Percentiles rank a stretch among this genome's conserved stretches.
Evolutionary conservation across 2,329 filamentous ascomycete species (phyloP).

Genomic region (Apiospora rasikravindrae): DNA sequence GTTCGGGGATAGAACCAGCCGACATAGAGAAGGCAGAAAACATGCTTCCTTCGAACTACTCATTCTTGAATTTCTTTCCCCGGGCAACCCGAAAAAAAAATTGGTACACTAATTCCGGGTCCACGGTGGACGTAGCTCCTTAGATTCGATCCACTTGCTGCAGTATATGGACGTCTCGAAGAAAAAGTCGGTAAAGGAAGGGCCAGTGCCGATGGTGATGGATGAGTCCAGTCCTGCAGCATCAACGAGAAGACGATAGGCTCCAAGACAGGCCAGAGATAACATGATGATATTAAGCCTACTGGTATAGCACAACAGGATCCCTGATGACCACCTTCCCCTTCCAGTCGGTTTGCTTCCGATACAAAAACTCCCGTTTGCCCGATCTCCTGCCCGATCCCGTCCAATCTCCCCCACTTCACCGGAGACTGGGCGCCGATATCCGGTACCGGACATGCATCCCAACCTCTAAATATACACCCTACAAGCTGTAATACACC

Average conservation of each 20-base stretch:
- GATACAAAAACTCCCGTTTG: not conserved
- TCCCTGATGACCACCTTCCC: not conserved
- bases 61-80: not conserved
- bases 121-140: not conserved
- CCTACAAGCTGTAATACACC: not conserved
- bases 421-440: conserved; percentile 9
- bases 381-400: conserved; percentile 5
- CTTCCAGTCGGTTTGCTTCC: conserved; percentile 6
- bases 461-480: not conserved
- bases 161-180: not conserved
- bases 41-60: no score
- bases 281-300: not conserved
- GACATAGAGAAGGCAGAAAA: not conserved
- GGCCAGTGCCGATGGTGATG: not conserved
- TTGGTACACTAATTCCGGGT: not conserved
- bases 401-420: not conserved
- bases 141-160: not conserved
- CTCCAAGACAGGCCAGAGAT: not conserved
- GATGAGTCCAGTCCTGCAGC: not conserved
- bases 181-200: not conserved
- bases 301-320: conserved; percentile 6
- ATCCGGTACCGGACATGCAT: conserved; percentile 10
- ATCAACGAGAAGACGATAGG: no score
- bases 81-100: not conserved
- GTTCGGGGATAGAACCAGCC: not conserved